Base-by-base conservation (phyloP, 345 rosid species). In the Tarenaya hassleriana region DNA sequence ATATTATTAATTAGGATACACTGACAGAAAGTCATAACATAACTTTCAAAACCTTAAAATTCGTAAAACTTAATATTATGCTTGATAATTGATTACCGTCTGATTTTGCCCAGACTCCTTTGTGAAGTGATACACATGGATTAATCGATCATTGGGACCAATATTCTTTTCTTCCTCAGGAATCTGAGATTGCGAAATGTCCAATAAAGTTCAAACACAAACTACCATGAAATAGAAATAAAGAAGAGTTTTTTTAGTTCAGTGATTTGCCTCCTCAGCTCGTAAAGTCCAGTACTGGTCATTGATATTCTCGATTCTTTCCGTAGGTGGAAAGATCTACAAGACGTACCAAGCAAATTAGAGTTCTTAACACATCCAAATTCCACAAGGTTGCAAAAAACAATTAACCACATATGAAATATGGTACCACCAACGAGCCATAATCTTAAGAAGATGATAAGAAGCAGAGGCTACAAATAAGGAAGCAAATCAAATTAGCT, bases 251-350 rank as follows among this genome's bases (percentile, higher is more conserved):
- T 24, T 24, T 24, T 24, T 24, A 63, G 48, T 41, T 44, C 27
- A 34, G 27, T 16, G 41, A 71, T 66, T 61, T 71, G 66, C 98
- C 98, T 92, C 98, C 61, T 92, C 98, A 55, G 95, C 97, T 10
- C 98, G 90, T 39, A 92, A 60, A 34, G 97, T 92, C 98, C 97
- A 92, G 68, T 88, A 92, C 66, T 88, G 95, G 60, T 92, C 98
- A 81, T 88, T 88, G 57, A 92, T 92, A 58, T 85, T 92, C 78
- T 92, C 98, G 50, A 92, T 92, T 70, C 68, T 85, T 71, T 92
- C 98, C 70, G 61, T 66, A 29, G 79, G 69, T 15, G 95, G 81
- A 73, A 88, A 92, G 44, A 81, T 81, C 98, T 92, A 88, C 57
- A 75, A 61, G 31, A 37, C 46, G 13, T 14, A 61, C 6, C 44